Evolutionary conservation across 2,329 filamentous ascomycete genomes (phyloP), one percentile per base, ranked within the genome.

Genomic region (Chrysosporium keratinophilum): DNA sequence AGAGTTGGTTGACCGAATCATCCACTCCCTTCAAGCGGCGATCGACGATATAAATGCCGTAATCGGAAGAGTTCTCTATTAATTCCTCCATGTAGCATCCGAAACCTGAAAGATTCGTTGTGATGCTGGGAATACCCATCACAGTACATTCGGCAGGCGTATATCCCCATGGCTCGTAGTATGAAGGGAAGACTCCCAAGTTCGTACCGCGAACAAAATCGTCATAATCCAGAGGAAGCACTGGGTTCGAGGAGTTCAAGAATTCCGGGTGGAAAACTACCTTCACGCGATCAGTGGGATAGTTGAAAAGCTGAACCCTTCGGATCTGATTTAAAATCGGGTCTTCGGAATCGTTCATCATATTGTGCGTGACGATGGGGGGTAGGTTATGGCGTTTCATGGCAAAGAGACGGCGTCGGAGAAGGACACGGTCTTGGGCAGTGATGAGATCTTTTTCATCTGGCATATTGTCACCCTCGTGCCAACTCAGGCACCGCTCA

Each of bases 11-110:
- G 67, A 97, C 90, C 7, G 89, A 95, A 69, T 97, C 93, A 65
- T 98, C 93, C 1, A 98, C 85, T 28, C 90, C 91, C 79, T 97
- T 97, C 74, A 82, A 86, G 47, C 93, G 83, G 54, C 93, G 87
- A 69, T 98, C 93, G 44, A 98, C 90, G 69, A 98, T 97, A 76
- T 97, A 97, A 72, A 98, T 97, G 61, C 93, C 93, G 66, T 98
- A 97, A 71, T 98, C 93, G 60, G 86, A 87, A 40, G 91, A 94
- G 72, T 97, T 97, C 73, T 97, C 91, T 61, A 98, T 97, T 61
- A 97, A 75, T 72, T 97, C 93, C 71, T 98, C 93, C 93, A 98
- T 98, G 71, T 98, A 97, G 73, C 93, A 97, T 48, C 93, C 93
- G 65, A 98, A 98, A 17, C 93, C 93, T 5, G 93, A 97, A 43